These are phyloP conservation scores for Sporobolomyces roseus DNA, from an alignment of 768 basidiomycete genomes.

Conservation along the genomic window DNA sequence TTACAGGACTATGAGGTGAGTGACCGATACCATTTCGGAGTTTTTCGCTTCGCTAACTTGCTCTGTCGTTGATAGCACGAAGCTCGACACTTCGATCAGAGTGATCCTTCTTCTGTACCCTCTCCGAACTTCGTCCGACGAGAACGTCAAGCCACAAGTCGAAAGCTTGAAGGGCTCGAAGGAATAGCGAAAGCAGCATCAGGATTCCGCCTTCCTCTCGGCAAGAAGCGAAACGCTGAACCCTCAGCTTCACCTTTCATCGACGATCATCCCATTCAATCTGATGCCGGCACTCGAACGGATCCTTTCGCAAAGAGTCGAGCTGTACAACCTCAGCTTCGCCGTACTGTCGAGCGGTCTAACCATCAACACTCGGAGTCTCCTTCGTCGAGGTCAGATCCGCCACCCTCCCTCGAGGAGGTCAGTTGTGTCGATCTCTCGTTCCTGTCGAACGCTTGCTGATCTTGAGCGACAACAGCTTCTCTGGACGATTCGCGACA, in stretches of 20 bases:
- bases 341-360: neutral
- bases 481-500: slow-evolving; percentile 7
- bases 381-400: neutral
- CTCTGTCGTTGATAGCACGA: too few species aligned
- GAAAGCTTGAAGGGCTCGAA: neutral
- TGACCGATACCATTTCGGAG: too few species aligned
- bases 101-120: too few species aligned
- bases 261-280: too few species aligned
- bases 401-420: neutral
- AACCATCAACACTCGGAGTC: neutral
- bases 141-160: neutral
- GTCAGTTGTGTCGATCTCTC: neutral
- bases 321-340: neutral
- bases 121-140: too few species aligned
- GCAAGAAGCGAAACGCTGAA: neutral
- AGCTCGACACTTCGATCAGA: too few species aligned
- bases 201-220: neutral
- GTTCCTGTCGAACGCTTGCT: too few species aligned
- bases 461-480: neutral
- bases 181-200: neutral
- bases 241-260: too few species aligned
- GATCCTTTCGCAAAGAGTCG: slow-evolving; percentile 1
- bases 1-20: neutral
- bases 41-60: too few species aligned
- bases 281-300: too few species aligned